Conservation (phyloP, 2,329 filamentous ascomycete genomes). For the Sarocladiaceae sp. region DNA sequence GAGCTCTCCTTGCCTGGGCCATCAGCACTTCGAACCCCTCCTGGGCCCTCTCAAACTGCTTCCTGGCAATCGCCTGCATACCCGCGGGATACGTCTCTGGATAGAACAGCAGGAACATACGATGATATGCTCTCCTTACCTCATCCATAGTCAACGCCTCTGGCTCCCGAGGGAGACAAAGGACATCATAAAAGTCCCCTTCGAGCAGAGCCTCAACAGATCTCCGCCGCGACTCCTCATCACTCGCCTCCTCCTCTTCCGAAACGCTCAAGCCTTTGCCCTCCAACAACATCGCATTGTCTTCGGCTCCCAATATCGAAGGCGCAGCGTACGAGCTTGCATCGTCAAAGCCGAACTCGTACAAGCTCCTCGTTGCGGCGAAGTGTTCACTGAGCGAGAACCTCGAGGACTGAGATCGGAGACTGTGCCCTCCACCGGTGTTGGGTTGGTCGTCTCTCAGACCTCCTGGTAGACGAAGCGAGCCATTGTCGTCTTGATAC, state of each 20-base stretch:
- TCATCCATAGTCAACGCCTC: constrained; percentile 21
- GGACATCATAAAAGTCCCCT: constrained; percentile 36
- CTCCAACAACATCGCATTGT: constrained; percentile 13
- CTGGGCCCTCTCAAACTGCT: constrained; percentile 35
- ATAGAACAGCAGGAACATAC: constrained; percentile 38
- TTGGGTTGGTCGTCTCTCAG: background rate
- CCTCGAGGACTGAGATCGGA: constrained; percentile 33
- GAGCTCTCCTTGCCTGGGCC: constrained; percentile 33
- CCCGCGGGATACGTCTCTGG: constrained; percentile 34
- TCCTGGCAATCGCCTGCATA: constrained; percentile 30
- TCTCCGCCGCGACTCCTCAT: too few species aligned
- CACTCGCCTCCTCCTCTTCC: constrained; percentile 1
- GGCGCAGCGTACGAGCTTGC: constrained; percentile 36
- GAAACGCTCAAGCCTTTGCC: background rate
- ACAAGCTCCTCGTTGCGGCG: constrained; percentile 38
- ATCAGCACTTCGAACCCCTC: constrained; percentile 42
- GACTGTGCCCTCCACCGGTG: constrained; percentile 14
- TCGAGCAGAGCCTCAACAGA: constrained; percentile 14
- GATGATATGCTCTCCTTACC: constrained; percentile 38
- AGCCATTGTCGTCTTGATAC: background rate
- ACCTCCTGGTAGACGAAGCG: constrained; percentile 2
- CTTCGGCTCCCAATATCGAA: constrained; percentile 19
- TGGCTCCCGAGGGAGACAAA: constrained; percentile 32
- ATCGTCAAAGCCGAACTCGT: constrained; percentile 42
- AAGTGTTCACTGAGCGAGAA: constrained; percentile 43